A percentile compares a stretch with the other conserved stretches of the same genome.
phyloP scores from a whole-genome alignment of 2,329 filamentous ascomycete genomes.

The Lachnellula occidentalis region DNA sequence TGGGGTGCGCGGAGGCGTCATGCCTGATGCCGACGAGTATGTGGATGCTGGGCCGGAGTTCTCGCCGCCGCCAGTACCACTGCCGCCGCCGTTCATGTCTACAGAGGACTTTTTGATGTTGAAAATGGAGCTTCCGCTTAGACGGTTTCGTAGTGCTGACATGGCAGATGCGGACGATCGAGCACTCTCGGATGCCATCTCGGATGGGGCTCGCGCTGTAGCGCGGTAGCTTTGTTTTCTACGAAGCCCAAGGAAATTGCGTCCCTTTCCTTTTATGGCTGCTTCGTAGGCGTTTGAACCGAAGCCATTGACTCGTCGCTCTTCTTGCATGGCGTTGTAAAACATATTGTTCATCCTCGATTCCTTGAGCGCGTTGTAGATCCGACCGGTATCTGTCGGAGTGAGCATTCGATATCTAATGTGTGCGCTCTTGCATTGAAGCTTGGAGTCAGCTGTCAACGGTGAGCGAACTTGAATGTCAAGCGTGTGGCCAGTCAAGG shows the following conservation, averaged over 20 bases:
- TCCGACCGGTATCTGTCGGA: constrained; percentile 68
- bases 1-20: constrained; percentile 30
- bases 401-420: constrained; percentile 76
- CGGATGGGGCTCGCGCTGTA: constrained; percentile 52
- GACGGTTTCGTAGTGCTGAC: constrained; percentile 61
- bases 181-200: constrained; percentile 60
- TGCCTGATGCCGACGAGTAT: constrained; percentile 48
- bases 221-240: constrained; percentile 61
- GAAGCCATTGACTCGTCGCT: constrained; percentile 67
- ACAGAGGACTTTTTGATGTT: constrained; percentile 79
- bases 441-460: constrained; percentile 64
- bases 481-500: constrained; percentile 83
- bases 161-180: constrained; percentile 71
- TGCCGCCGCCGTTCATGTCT: constrained; percentile 33
- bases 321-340: constrained; percentile 64
- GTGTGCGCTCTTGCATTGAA: constrained; percentile 62
- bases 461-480: constrained; percentile 93
- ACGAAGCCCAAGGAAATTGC: constrained; percentile 47
- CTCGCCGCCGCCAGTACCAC: constrained; percentile 33
- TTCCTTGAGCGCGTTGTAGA: constrained; percentile 84
- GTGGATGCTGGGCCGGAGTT: constrained; percentile 43
- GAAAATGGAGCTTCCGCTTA: constrained; percentile 70
- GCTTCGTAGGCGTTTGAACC: constrained; percentile 45
- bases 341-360: constrained; percentile 89
- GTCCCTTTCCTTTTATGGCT: constrained; percentile 37